Conservation (phyloP, 306 rosid species). For the Quercus gilva region DNA sequence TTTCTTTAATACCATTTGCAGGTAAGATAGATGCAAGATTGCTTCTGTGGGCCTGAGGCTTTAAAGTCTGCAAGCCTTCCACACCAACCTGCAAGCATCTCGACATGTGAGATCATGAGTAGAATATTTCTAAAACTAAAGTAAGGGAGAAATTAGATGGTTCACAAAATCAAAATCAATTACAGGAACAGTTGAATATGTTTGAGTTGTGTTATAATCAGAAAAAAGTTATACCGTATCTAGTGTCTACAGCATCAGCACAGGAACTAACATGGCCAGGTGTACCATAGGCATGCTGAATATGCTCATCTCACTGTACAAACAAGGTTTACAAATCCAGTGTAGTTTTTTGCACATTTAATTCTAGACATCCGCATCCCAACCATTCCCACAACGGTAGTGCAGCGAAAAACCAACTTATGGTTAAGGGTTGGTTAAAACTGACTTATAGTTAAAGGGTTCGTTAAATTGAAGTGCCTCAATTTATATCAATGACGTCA, state of each 20-base stretch:
- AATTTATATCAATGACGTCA: neutral
- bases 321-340: neutral
- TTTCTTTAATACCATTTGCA: constrained; percentile 58
- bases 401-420: constrained; percentile 2
- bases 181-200: neutral
- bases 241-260: constrained; percentile 7
- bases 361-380: neutral
- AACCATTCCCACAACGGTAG: constrained; percentile 1
- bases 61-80: constrained; percentile 76
- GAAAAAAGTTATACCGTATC: neutral
- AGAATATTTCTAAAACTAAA: constrained; percentile 8
- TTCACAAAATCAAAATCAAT: constrained; percentile 5
- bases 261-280: constrained; percentile 5
- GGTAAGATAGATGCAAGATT: constrained; percentile 33
- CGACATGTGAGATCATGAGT: constrained; percentile 14
- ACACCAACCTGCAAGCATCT: constrained; percentile 62
- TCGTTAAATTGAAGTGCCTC: neutral
- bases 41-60: constrained; percentile 57
- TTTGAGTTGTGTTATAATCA: neutral
- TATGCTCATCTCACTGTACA: neutral
- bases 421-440: constrained; percentile 1
- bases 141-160: constrained; percentile 6
- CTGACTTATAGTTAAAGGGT: neutral
- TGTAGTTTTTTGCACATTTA: constrained; percentile 3
- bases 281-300: neutral